A percentile compares a stretch with the other conserved stretches of the same genome.
These are phyloP conservation scores for Cerrena zonata DNA, from an alignment of 1,284 basidiomycete species.

Conservation along the genomic window DNA sequence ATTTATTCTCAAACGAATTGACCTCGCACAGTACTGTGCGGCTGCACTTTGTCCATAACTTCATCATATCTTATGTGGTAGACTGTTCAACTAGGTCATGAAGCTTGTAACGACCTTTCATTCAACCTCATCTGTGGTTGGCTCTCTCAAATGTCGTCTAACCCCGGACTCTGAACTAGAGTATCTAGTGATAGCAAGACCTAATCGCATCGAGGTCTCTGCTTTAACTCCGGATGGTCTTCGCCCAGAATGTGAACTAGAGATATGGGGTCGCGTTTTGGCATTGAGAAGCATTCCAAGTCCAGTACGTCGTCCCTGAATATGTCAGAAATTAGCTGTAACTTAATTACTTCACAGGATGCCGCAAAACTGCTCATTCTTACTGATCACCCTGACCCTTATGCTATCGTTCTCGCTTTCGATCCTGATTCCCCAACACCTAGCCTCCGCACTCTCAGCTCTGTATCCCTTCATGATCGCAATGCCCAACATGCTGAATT, in stretches of 20 bases:
- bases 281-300: conserved; percentile 49
- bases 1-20: no score
- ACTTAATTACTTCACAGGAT: neutral
- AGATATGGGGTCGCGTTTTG: conserved; percentile 63
- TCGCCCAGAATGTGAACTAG: conserved; percentile 46
- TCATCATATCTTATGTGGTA: no score
- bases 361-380: conserved; percentile 53
- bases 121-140: conserved; percentile 55
- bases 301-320: conserved; percentile 34
- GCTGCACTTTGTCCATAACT: neutral
- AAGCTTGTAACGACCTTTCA: conserved; percentile 68
- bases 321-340: neutral
- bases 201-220: conserved; percentile 59
- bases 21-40: no score
- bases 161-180: conserved; percentile 38
- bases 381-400: conserved; percentile 68
- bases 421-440: conserved; percentile 38
- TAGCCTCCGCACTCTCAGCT: conserved; percentile 36
- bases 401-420: conserved; percentile 49
- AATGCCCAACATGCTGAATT: conserved; percentile 58
- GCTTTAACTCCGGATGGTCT: conserved; percentile 55
- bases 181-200: conserved; percentile 62
- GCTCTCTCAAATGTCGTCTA: conserved; percentile 55
- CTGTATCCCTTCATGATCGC: conserved; percentile 49
- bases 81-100: no score